Conservation (phyloP, 148 eudicot species). For the Rhododendron ferrugineum region DNA sequence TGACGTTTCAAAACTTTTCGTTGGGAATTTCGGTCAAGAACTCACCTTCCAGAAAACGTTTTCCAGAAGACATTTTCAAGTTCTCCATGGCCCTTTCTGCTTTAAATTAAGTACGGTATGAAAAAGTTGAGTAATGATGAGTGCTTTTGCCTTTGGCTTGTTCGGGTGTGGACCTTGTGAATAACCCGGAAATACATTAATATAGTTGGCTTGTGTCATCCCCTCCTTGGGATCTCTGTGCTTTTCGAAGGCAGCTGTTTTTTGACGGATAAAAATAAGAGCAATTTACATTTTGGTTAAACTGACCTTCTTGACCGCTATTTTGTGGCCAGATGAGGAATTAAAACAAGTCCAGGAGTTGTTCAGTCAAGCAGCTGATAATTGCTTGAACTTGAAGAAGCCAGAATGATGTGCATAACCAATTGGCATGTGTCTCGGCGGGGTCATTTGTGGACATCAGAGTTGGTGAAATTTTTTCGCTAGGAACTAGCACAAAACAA, state of each 20-base stretch:
- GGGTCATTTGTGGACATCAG: background rate
- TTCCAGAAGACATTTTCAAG: background rate
- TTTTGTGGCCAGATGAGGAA: slow-evolving; percentile 57
- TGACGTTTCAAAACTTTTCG: background rate
- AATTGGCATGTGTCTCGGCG: background rate
- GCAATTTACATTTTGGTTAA: background rate
- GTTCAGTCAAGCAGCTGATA: slow-evolving; percentile 61
- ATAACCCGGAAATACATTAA: background rate
- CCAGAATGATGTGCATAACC: slow-evolving; percentile 31
- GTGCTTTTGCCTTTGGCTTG: background rate
- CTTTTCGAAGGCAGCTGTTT: background rate
- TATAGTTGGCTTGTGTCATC: background rate
- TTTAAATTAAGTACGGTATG: background rate
- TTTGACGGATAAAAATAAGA: background rate
- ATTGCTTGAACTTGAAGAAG: slow-evolving; percentile 77
- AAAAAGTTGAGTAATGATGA: background rate
- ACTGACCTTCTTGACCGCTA: background rate
- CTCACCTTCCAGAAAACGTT: background rate
- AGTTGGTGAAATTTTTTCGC: background rate
- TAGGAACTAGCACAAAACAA: background rate
- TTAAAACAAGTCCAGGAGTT: slow-evolving; percentile 83
- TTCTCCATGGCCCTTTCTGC: background rate
- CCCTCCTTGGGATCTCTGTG: background rate
- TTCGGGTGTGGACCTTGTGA: background rate
- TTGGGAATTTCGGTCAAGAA: background rate